Conservation (phyloP, 495 filamentous ascomycete genomes). For the Hypoxylon rickii region DNA sequence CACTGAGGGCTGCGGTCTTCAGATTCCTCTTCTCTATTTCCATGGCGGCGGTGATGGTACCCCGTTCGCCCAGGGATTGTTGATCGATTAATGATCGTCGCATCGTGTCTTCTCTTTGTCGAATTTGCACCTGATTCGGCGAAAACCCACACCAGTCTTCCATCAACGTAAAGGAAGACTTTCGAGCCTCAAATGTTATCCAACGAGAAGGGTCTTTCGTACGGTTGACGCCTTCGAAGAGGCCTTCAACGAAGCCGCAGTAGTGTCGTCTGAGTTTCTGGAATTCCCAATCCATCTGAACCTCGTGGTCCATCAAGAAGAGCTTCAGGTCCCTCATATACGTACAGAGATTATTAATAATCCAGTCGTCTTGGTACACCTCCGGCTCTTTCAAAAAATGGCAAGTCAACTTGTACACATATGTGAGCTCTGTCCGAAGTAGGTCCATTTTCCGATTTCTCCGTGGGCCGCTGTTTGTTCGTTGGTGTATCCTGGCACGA, state of each 20-base stretch:
- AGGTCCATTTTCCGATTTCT: constrained; percentile 81
- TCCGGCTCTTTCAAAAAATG: constrained; percentile 82
- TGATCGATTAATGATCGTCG: constrained; percentile 74
- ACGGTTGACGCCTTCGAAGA: constrained; percentile 89
- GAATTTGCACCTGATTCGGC: constrained; percentile 82
- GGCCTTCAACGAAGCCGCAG: constrained; percentile 88
- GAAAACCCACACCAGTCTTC: constrained; percentile 99
- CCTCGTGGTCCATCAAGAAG: constrained; percentile 89
- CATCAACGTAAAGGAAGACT: constrained; percentile 94
- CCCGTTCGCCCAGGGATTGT: constrained; percentile 65
- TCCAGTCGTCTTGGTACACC: constrained; percentile 89
- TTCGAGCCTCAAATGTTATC: constrained; percentile 94
- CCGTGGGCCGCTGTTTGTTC: constrained; percentile 74
- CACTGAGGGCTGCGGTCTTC: constrained; percentile 85
- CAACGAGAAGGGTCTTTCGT: constrained; percentile 84
- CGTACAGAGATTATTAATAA: constrained; percentile 82
- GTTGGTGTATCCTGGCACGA: constrained; percentile 82
- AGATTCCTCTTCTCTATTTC: constrained; percentile 96
- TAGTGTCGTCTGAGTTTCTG: constrained; percentile 91
- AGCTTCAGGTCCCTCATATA: constrained; percentile 92
- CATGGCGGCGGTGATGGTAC: constrained; percentile 81
- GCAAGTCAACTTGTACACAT: constrained; percentile 92
- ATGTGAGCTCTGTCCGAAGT: constrained; percentile 89
- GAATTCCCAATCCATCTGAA: constrained; percentile 96
- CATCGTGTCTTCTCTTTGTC: constrained; percentile 85